phyloP scores from a whole-genome alignment of 108 stramenopile genomes.

The Fragilaria radians region DNA sequence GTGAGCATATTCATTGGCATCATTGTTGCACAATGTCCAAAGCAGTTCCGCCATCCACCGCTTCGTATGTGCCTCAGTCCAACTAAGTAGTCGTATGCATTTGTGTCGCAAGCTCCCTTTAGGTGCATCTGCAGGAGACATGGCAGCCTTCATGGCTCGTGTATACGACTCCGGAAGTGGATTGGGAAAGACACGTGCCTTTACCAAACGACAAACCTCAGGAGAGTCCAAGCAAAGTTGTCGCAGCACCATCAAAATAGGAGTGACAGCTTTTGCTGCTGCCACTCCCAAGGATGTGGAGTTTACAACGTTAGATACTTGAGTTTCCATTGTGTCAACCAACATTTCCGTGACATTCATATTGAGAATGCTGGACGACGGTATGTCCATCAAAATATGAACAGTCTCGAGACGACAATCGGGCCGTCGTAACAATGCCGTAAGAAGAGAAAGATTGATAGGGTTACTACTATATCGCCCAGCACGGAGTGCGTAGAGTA shows the following conservation, averaged over 20 bases:
- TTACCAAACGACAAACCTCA: conserved; percentile 25
- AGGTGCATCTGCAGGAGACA: conserved; percentile 80
- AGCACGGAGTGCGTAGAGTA: conserved; percentile 48
- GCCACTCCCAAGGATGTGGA: conserved; percentile 46
- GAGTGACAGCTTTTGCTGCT: conserved; percentile 33
- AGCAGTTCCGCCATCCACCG: conserved; percentile 67
- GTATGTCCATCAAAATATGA: conserved; percentile 52
- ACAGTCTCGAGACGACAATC: conserved; percentile 57
- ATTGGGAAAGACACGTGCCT: conserved; percentile 53
- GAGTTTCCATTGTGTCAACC: conserved; percentile 34
- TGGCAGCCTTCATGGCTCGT: conserved; percentile 20
- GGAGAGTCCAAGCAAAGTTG: conserved; percentile 32
- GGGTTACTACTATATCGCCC: conserved; percentile 21
- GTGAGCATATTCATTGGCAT: conserved; percentile 60
- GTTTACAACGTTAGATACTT: conserved; percentile 43
- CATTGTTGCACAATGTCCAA: conserved; percentile 66
- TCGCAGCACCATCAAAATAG: conserved; percentile 57
- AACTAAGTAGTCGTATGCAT: conserved; percentile 66
- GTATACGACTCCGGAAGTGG: not conserved
- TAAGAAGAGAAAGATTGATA: conserved; percentile 19
- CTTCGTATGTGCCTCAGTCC: conserved; percentile 70
- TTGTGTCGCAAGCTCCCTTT: conserved; percentile 59
- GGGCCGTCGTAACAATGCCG: conserved; percentile 13
- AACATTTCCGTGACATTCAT: conserved; percentile 28
- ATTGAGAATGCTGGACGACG: conserved; percentile 24